Base-by-base conservation (phyloP, 2,329 filamentous ascomycete species). In the Blumeria hordei region DNA sequence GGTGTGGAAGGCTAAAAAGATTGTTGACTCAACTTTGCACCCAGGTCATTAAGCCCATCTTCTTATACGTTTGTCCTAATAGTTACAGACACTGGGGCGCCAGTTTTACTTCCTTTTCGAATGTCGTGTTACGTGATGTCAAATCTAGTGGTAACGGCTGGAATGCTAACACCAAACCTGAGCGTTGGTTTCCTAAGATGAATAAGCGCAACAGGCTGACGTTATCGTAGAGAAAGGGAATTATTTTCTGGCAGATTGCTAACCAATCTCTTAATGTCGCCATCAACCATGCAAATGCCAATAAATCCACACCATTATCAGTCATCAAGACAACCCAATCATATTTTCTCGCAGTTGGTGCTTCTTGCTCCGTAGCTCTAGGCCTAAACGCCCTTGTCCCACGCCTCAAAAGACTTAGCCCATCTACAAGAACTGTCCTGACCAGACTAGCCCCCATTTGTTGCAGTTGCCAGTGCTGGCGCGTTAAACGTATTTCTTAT, bases 201-300 rank as follows among this genome's bases (percentile, higher is more conserved):
- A 16, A 43, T 12, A n/a, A 43, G 7, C 21, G 39, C 14, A 12
- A 43, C 10, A n/a, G 18, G 34, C 54, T 60, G 47, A 59, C 49
- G 35, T 16, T 16, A 36, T 56, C 16, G 14, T 60, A 84, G 75
- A 94, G 83, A 47, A 76, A 77, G 44, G 92, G 90, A 54, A 95
- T 87, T 5, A 74, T 96, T 39, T 81, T 83, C 60, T 98, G 92
- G 92, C 92, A 98, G 70, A 79, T 95, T 57, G 79, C 85, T 61
- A 98, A 98, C 70, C 92, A 98, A 72, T 95, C 88, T 11, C 81
- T 98, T 63, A 98, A 98, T 67, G 92, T 98, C 33, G 90, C 87
- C 61, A 90, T 98, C 74, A 98, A 98, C 75, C 88, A 80, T 67
- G 85, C 90, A 65, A 98, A 98, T 68, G 87, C 90, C 59, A 98